A percentile compares a stretch with the other conserved stretches of the same genome.
These are phyloP conservation scores for Endotrypanum monterogeii DNA, from an alignment of 208 protist genomes.

Conservation along the genomic window DNA sequence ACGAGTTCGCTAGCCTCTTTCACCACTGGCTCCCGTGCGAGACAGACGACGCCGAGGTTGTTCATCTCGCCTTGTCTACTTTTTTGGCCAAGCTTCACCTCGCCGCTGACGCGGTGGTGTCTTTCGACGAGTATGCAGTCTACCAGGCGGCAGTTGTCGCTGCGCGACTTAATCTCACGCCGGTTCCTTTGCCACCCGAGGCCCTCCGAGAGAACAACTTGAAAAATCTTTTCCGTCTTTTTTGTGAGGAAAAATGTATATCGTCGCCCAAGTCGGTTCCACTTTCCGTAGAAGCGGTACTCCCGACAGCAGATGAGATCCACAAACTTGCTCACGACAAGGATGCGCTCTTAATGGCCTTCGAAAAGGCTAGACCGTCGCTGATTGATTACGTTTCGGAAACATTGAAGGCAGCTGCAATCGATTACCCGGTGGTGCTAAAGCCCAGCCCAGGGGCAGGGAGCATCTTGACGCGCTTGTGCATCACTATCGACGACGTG, in stretches of 20 bases:
- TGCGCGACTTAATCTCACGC: conserved; percentile 17
- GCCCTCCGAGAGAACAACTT: conserved; percentile 50
- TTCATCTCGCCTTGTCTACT: conserved; percentile 28
- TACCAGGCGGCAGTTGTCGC: conserved; percentile 63
- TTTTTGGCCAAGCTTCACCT: conserved; percentile 34
- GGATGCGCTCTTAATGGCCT: background rate
- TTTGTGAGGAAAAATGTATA: conserved; percentile 45
- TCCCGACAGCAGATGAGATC: conserved; percentile 6
- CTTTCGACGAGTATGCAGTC: conserved; percentile 86
- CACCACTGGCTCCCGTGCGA: conserved; percentile 54
- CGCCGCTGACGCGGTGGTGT: conserved; percentile 59
- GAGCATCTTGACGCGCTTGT: conserved; percentile 55
- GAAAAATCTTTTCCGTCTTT: conserved; percentile 61
- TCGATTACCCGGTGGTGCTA: conserved; percentile 63
- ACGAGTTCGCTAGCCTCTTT: conserved; percentile 53
- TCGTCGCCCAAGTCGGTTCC: conserved; percentile 30
- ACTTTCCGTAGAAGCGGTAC: conserved; percentile 6
- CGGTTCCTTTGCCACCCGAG: conserved; percentile 54
- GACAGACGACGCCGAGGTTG: conserved; percentile 45
- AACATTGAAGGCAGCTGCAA: background rate
- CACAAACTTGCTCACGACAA: background rate
- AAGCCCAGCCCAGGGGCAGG: conserved; percentile 84
- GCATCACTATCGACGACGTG: conserved; percentile 45
- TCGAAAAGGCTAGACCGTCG: background rate
- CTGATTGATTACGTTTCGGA: background rate